Conservation (phyloP, 73 alveolate genomes). For the Symbiodinium natans region DNA sequence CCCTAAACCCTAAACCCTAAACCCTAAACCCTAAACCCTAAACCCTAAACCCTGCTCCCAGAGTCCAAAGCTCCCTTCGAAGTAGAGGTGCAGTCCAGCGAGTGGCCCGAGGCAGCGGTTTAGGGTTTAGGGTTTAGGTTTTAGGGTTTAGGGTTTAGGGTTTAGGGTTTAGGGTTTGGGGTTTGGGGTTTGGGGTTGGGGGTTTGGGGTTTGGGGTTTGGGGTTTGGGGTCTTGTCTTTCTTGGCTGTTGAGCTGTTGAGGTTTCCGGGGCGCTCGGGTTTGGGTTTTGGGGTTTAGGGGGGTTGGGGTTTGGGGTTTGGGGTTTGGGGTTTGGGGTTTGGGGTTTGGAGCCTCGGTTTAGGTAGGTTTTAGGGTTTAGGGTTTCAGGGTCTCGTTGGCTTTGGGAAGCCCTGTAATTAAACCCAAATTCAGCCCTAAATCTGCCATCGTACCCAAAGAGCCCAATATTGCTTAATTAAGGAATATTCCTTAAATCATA, state of each 20-base stretch:
- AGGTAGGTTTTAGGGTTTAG: background rate
- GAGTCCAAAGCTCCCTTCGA: background rate
- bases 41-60: too few relatives aligned
- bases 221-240: too few relatives aligned
- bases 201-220: background rate
- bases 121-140: background rate
- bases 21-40: background rate
- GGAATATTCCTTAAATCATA: too few relatives aligned
- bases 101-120: slow-evolving; percentile 40
- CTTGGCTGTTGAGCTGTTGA: too few relatives aligned
- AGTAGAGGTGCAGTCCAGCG: slow-evolving; percentile 5
- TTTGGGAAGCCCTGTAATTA: too few relatives aligned
- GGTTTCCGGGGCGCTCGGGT: too few relatives aligned
- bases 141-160: too few relatives aligned
- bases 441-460: too few relatives aligned
- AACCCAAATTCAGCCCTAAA: too few relatives aligned
- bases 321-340: background rate
- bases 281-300: background rate
- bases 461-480: too few relatives aligned
- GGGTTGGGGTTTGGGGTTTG: background rate
- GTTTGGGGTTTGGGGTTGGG: background rate
- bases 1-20: too few relatives aligned
- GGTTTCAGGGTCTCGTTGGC: background rate
- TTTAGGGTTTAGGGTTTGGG: too few relatives aligned
- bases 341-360: background rate